phyloP scores from a whole-genome alignment of 2,329 filamentous ascomycete species.

The Fusarium concolor region DNA sequence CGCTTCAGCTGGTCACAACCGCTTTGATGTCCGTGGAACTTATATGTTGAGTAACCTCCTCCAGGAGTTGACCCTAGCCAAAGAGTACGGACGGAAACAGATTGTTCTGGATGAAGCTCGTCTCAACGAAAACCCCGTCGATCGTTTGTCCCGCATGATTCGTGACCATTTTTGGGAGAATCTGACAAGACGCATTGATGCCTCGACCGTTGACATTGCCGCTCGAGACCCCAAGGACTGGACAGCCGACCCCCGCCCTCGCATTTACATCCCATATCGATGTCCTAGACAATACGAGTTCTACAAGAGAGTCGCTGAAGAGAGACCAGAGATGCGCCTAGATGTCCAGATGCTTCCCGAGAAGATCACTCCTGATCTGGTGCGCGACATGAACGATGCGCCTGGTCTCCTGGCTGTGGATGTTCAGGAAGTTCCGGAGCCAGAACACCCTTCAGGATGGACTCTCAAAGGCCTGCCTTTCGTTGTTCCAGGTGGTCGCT shows the following conservation, averaged over 20 bases:
- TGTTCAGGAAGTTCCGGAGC: conserved; percentile 81
- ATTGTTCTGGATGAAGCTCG: conserved; percentile 92
- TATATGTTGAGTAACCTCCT: conserved; percentile 98
- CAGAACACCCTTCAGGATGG: conserved; percentile 68
- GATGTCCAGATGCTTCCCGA: conserved; percentile 86
- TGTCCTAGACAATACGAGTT: conserved; percentile 91
- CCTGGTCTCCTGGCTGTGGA: conserved; percentile 91
- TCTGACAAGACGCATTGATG: conserved; percentile 89
- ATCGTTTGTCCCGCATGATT: conserved; percentile 86
- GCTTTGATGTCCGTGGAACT: conserved; percentile 91
- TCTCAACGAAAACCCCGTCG: conserved; percentile 94
- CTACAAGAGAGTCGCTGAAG: conserved; percentile 82
- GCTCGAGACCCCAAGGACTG: conserved; percentile 95
- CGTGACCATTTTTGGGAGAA: conserved; percentile 93
- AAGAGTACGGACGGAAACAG: conserved; percentile 88
- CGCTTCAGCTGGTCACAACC: conserved; percentile 85
- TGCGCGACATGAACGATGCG: conserved; percentile 85
- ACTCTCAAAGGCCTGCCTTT: conserved; percentile 87
- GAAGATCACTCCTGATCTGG: conserved; percentile 82
- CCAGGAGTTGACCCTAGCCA: conserved; percentile 92
- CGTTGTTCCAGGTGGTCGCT: conserved; percentile 95
- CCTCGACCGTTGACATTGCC: conserved; percentile 85
- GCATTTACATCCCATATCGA: conserved; percentile 89
- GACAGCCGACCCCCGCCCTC: conserved; percentile 87
- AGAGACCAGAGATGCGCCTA: conserved; percentile 84